Percentiles rank a stretch among this genome's conserved stretches.
phyloP scores from a whole-genome alignment of 1,139 yeast species.

The Geotrichum histeridarum region DNA sequence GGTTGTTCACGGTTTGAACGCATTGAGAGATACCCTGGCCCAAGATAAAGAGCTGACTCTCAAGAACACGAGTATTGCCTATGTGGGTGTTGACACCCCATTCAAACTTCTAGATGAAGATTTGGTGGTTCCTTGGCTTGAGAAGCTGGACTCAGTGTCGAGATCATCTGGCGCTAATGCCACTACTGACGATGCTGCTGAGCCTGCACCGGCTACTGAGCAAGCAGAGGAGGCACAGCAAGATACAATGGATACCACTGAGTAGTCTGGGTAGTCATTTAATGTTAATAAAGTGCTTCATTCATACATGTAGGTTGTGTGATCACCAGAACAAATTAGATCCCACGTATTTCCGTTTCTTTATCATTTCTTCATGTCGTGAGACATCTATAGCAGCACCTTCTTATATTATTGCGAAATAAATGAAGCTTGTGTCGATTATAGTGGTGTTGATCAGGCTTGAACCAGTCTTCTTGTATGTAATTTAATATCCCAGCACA shows the following conservation, averaged over 20 bases:
- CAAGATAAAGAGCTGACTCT: constrained; percentile 87
- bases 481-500: too few species aligned
- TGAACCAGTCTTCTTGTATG: too few species aligned
- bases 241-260: constrained; percentile 27
- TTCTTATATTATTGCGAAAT: too few species aligned
- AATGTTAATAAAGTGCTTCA: background rate
- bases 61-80: constrained; percentile 83
- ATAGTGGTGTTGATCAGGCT: too few species aligned
- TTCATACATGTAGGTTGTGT: background rate
- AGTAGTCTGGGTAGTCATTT: constrained; percentile 15
- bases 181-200: constrained; percentile 21
- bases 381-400: too few species aligned
- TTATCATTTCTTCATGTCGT: too few species aligned
- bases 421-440: too few species aligned
- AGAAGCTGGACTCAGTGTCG: constrained; percentile 57
- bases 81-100: constrained; percentile 74
- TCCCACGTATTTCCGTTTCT: too few species aligned
- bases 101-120: constrained; percentile 84
- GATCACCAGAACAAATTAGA: too few species aligned
- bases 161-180: constrained; percentile 24
- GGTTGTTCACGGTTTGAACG: constrained; percentile 81
- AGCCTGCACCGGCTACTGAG: constrained; percentile 27
- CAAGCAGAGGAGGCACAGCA: constrained; percentile 21
- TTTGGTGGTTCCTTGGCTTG: constrained; percentile 70
- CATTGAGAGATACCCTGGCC: constrained; percentile 87